A percentile compares a stretch with the other conserved stretches of the same genome.
These are phyloP conservation scores for Allantophomopsis cytisporea DNA, from an alignment of 2,329 filamentous ascomycete genomes.

Conservation along the genomic window DNA sequence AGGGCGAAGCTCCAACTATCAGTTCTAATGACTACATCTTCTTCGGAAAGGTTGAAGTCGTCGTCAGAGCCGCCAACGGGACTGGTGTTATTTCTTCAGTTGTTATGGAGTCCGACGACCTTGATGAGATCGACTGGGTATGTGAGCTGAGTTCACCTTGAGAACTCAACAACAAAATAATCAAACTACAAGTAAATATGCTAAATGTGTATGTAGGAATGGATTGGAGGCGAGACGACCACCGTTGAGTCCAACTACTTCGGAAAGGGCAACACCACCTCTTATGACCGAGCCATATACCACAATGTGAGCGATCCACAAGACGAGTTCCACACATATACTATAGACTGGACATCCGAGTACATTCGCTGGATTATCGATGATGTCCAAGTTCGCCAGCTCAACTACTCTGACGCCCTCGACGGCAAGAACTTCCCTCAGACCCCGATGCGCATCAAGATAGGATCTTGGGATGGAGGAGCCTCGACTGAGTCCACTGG, in stretches of 20 bases:
- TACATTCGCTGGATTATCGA: slow-evolving; percentile 46
- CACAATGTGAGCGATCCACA: slow-evolving; percentile 21
- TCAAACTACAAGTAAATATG: no score
- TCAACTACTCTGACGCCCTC: slow-evolving; percentile 28
- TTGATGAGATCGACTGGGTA: slow-evolving; percentile 39
- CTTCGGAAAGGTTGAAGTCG: slow-evolving; percentile 34
- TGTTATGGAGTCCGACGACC: slow-evolving; percentile 33
- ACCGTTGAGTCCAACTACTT: slow-evolving; percentile 36
- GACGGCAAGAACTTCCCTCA: slow-evolving; percentile 49
- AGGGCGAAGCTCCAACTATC: slow-evolving; percentile 31
- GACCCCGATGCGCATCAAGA: slow-evolving; percentile 53
- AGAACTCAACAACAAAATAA: no score
- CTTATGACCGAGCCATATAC: slow-evolving; percentile 29
- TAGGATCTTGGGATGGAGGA: slow-evolving; percentile 45
- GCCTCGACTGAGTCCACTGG: slow-evolving; percentile 37
- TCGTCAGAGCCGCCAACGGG: slow-evolving; percentile 31
- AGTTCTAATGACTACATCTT: slow-evolving; percentile 33
- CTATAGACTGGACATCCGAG: slow-evolving; percentile 50
- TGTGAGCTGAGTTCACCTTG: no score
- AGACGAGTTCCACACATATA: slow-evolving; percentile 47
- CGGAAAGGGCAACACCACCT: slow-evolving; percentile 37
- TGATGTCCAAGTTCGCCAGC: slow-evolving; percentile 28
- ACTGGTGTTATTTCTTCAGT: slow-evolving; percentile 33
- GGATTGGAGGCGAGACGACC: slow-evolving; percentile 17
- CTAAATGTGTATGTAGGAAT: slow-evolving; percentile 12